phyloP scores from a whole-genome alignment of 176 grass and related monocot genomes.

The Zea luxurians region DNA sequence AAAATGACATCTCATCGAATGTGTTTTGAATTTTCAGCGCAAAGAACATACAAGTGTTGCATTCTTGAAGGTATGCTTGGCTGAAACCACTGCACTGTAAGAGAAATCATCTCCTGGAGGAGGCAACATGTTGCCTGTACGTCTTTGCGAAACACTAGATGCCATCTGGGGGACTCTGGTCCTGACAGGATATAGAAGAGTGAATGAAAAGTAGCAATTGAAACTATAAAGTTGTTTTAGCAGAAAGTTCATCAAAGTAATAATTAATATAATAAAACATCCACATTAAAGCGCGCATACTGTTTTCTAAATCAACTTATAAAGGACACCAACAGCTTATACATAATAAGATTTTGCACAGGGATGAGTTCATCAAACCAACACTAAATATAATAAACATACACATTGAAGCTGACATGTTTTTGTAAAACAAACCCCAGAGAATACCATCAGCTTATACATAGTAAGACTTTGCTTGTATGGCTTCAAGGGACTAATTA shows the following conservation, averaged over 20 bases:
- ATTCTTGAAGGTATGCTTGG: constrained; percentile 64
- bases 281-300: not conserved
- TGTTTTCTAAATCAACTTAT: constrained; percentile 2
- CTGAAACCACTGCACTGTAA: constrained; percentile 52
- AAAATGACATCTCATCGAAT: constrained; percentile 13
- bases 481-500: not conserved
- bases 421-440: no score
- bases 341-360: no score
- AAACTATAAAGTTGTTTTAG: constrained; percentile 29
- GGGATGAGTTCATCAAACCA: no score
- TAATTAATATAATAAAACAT: constrained; percentile 7
- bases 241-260: constrained; percentile 12
- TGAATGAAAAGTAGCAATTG: constrained; percentile 19
- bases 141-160: constrained; percentile 71
- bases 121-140: constrained; percentile 73
- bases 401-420: not conserved
- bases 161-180: constrained; percentile 92
- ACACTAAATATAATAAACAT: constrained; percentile 7
- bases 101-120: constrained; percentile 79
- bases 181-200: constrained; percentile 48
- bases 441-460: not conserved
- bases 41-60: constrained; percentile 57
- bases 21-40: constrained; percentile 12
- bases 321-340: no score
- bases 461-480: not conserved